Evolutionary conservation across 805 yeast species (phyloP), one percentile per base, ranked within the genome.

Genomic region (Wickerhamomyces bisporus): DNA sequence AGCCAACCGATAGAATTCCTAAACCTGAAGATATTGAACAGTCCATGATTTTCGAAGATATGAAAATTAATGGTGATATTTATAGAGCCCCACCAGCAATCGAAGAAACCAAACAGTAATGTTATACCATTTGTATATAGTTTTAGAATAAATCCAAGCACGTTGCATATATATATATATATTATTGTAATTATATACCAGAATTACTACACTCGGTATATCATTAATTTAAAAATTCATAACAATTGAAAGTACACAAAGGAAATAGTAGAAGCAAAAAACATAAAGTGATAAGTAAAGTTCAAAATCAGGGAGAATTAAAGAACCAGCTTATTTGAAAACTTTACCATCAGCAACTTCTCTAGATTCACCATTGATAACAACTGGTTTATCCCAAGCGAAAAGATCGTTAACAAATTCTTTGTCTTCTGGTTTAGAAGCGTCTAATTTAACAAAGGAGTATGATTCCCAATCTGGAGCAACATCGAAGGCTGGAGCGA

Each of bases 391-490:
- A 67, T 91, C 98, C 98, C 98, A 91, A 55, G 97, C 95, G 82
- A 95, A 86, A 81, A 88, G 74, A 79, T 88, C 86, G 68, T 85
- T 74, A 57, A 93, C 66, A 60, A 86, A 86, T 48, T 73, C 85
- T 68, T 75, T 81, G 74, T 76, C 86, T 62, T 77, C 93, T 52
- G 76, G 78, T 53, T 77, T 77, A 57, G 87, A 56, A 45, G 82
- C 76, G 63, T 91, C 97, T 60, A 91, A 74, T 73, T 86, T 81
- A 62, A 78, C 70, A 84, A 77, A 87, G 43, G 64, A 61, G 73
- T 86, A 91, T 35, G 96, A 86, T 73, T 91, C 98, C 95, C 95
- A 88, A 72, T 93, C 98, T 67, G 98, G 97, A 61, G 98, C 98
- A 66, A 93, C 98, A 50, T 91, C 85, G 61, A 91, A 87, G 48